Base-by-base conservation (phyloP, 306 rosid species). In the Quercus bicolor region DNA sequence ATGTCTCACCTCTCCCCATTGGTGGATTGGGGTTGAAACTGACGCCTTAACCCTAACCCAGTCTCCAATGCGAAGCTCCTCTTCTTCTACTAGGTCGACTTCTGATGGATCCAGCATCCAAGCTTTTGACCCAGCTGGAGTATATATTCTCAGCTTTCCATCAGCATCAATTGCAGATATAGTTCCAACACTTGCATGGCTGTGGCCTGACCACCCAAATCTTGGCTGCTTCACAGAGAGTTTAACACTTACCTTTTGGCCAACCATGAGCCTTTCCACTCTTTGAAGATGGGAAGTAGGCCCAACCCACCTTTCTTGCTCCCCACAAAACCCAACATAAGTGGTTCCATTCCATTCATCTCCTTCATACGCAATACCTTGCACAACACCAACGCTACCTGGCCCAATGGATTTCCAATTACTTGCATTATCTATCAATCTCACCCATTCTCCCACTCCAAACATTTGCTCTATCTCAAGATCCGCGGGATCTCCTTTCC, bases 91-190 rank as follows among this genome's bases (percentile, higher is more conserved):
- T 72, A 90, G 86, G 40, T 78, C 89, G 60, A 95, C 98, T 81
- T 95, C 99, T 43, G 99, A 81, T 70, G 99, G 99, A 79, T 95
- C 99, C 82, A 93, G 84, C 98, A 91, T 91, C 99, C 99, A 95
- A 24, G 97, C 74, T 83, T 84, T 95, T 3, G 99, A 87, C 33
- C 99, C 99, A 1, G 94, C 94, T 14, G 96, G 94, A 54, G 99
- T 95, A 83, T 91, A 91, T 75, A 95, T 93, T 72, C 95, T 89
- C 82, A 95, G 89, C 84, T 88, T 93, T 75, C 98, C 99, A 83
- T 95, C 97, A 2, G 97, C 99, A 79, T 95, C 99, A 54, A 93
- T 88, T 45, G 96, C 91, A 20, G 93, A 90, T 82, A 95, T 90
- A 57, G 86, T 90, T 80, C 96, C 98, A 23, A 91, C 69, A 68